Conservation (phyloP, 1,284 basidiomycete species). For the Inonotus obliquus region DNA sequence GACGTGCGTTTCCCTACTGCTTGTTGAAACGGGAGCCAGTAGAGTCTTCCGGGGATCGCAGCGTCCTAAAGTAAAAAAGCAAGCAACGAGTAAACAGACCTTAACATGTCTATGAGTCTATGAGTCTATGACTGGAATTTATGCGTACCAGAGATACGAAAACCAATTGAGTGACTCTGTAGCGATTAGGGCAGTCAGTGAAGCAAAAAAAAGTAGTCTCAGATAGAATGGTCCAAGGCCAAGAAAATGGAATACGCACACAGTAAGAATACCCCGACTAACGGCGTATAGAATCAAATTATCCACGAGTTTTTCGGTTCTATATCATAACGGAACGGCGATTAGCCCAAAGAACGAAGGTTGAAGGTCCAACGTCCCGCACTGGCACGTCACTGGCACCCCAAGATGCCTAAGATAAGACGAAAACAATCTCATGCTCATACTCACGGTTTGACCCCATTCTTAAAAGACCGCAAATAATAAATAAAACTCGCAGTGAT, state of each 20-base stretch:
- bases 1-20: conserved; percentile 4
- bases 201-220: background rate
- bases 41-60: background rate
- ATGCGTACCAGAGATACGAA: conserved; percentile 5
- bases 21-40: conserved; percentile 10
- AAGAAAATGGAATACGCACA: background rate
- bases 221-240: too few species aligned
- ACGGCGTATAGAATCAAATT: conserved; percentile 6
- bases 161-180: conserved; percentile 1
- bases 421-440: too few species aligned
- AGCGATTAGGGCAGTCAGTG: background rate
- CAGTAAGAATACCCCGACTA: background rate
- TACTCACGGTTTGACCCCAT: background rate
- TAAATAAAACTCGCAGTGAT: conserved; percentile 5
- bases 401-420: too few species aligned
- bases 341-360: background rate
- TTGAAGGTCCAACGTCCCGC: too few species aligned
- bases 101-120: too few species aligned
- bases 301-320: conserved; percentile 1
- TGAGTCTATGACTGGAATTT: too few species aligned
- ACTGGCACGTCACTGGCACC: too few species aligned
- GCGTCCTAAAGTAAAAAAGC: background rate
- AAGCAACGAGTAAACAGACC: background rate
- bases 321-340: background rate
- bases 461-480: background rate